phyloP scores from a whole-genome alignment of 306 rosid genomes.

The Quercus alba region DNA sequence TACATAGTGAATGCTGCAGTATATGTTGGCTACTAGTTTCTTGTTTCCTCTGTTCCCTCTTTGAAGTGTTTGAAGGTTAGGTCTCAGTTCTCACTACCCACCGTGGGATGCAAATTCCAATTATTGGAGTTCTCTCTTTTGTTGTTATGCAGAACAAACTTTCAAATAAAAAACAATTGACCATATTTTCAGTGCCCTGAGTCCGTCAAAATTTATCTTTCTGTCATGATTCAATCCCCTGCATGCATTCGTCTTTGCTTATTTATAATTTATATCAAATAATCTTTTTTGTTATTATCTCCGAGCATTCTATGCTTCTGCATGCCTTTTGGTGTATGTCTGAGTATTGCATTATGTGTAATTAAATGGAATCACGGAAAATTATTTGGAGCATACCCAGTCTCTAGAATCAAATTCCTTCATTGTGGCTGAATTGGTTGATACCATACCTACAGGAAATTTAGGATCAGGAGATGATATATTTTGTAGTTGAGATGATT shows the following conservation, averaged over 20 bases:
- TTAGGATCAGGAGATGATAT: no score
- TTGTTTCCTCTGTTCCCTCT: conserved; percentile 17
- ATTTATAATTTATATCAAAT: background rate
- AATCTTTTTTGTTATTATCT: background rate
- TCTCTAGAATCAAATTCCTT: no score
- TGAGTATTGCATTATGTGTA: background rate
- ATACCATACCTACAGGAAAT: no score
- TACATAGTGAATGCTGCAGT: conserved; percentile 97
- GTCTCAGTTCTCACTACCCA: conserved; percentile 4
- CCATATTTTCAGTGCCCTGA: background rate
- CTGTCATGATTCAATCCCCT: background rate
- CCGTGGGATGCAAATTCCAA: background rate
- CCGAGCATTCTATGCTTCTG: background rate
- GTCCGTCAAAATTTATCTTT: background rate
- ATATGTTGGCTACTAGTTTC: conserved; percentile 74
- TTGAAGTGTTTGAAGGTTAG: background rate
- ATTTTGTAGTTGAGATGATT: no score
- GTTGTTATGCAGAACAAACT: background rate
- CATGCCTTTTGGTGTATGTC: background rate
- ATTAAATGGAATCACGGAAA: no score
- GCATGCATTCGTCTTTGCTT: background rate
- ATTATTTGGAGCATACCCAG: no score
- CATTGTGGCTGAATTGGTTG: no score
- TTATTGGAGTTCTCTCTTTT: conserved; percentile 8
- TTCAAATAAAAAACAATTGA: background rate